Percentiles rank a stretch among this genome's conserved stretches.
Conservation (phyloP, 2,329 filamentous ascomycete genomes). For the Aspergillus oerlinghausenensis region DNA sequence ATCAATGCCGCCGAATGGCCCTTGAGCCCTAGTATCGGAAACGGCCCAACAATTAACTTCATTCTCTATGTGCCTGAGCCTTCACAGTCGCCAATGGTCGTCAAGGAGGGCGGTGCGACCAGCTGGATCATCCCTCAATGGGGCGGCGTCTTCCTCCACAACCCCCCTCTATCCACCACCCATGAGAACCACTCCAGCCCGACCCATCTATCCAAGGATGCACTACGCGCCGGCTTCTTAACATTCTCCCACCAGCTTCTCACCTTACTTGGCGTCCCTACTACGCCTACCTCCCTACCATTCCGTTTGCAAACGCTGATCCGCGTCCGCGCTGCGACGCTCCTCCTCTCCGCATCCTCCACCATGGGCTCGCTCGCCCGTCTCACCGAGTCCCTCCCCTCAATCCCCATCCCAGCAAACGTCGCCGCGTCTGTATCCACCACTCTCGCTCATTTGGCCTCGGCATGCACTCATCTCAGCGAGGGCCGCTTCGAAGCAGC, state of each 20-base stretch:
- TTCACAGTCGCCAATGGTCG: constrained; percentile 54
- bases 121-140: constrained; percentile 97
- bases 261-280: constrained; percentile 78
- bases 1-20: constrained; percentile 99
- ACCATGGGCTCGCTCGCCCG: constrained; percentile 90
- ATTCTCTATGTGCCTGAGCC: constrained; percentile 82
- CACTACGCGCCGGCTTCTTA: constrained; percentile 74
- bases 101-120: constrained; percentile 58
- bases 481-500: constrained; percentile 60
- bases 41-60: constrained; percentile 92
- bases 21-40: constrained; percentile 85
- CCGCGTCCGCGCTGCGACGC: constrained; percentile 77
- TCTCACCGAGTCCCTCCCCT: constrained; percentile 75
- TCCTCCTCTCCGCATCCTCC: constrained; percentile 84
- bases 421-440: constrained; percentile 82
- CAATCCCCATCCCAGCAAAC: constrained; percentile 82
- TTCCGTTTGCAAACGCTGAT: constrained; percentile 78
- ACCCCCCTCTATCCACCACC: constrained; percentile 41
- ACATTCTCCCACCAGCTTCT: constrained; percentile 89
- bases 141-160: constrained; percentile 73
- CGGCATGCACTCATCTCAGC: constrained; percentile 67
- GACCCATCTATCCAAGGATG: constrained; percentile 56
- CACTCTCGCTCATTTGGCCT: constrained; percentile 71
- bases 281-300: constrained; percentile 71
- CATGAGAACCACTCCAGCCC: constrained; percentile 33